phyloP scores from a whole-genome alignment of 495 filamentous ascomycete species.

The Astrocystis sublimbata region DNA sequence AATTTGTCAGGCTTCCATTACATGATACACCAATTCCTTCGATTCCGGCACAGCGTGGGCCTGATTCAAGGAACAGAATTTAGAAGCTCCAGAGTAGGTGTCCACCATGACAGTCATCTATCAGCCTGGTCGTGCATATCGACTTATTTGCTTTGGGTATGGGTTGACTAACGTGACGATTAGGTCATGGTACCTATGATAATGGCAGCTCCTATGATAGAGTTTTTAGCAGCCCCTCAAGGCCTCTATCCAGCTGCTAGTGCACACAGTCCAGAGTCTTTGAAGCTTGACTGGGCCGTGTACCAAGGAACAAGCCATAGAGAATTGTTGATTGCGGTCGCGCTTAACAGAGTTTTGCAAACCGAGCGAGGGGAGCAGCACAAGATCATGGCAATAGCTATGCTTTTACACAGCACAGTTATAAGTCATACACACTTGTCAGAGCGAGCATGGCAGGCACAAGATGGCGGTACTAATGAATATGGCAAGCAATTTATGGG shows the following conservation, averaged over 20 bases:
- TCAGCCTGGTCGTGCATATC: neutral
- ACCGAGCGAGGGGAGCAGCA: neutral
- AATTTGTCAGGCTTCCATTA: conserved; percentile 14
- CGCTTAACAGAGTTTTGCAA: conserved; percentile 4
- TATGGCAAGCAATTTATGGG: neutral
- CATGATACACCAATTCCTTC: conserved; percentile 21
- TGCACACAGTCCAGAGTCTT: neutral
- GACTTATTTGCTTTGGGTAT: neutral
- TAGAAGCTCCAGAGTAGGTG: conserved; percentile 33
- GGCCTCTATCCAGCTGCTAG: neutral
- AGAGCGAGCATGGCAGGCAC: neutral
- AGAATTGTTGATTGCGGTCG: conserved; percentile 3
- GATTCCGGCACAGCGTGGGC: conserved; percentile 26
- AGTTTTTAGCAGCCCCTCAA: neutral
- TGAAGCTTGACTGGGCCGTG: neutral
- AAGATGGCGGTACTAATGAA: neutral
- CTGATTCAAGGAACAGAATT: conserved; percentile 33
- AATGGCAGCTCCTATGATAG: neutral
- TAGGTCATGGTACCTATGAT: conserved; percentile 21
- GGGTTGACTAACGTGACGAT: neutral
- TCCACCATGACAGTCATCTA: neutral
- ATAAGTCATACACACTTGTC: conserved; percentile 6
- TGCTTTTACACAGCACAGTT: conserved; percentile 5
- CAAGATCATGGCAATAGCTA: neutral
- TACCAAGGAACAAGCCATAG: conserved; percentile 9